These are phyloP conservation scores for Podila epicladia DNA, from an alignment of 192 early-diverging fungal genomes.

Conservation along the genomic window DNA sequence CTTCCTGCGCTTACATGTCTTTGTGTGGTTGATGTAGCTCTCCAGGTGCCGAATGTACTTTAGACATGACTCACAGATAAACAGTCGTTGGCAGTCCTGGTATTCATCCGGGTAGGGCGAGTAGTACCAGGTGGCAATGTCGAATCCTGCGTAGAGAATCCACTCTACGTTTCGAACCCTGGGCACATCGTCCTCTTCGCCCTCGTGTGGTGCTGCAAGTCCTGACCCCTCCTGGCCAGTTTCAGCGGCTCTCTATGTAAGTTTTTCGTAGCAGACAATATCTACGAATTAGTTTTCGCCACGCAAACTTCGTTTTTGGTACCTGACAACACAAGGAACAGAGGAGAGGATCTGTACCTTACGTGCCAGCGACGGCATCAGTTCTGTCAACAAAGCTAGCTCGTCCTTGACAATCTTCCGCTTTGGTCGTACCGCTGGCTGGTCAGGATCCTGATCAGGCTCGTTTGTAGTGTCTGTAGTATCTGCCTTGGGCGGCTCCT, in stretches of 20 bases:
- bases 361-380: constrained; percentile 3
- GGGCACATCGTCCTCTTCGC: constrained; percentile 37
- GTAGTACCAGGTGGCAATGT: constrained; percentile 93
- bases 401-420: constrained; percentile 35
- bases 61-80: constrained; percentile 92
- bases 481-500: neutral
- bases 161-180: constrained; percentile 54
- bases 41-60: constrained; percentile 90
- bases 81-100: constrained; percentile 71
- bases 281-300: neutral
- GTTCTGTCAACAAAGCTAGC: constrained; percentile 15
- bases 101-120: constrained; percentile 96
- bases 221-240: neutral
- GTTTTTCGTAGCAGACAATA: neutral
- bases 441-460: neutral
- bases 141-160: constrained; percentile 81
- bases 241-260: constrained; percentile 10
- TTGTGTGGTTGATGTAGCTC: constrained; percentile 51
- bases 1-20: constrained; percentile 63
- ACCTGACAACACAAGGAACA: neutral
- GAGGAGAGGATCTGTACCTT: constrained; percentile 7
- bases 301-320: neutral
- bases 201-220: constrained; percentile 7
- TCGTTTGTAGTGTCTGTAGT: neutral
- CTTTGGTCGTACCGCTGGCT: constrained; percentile 9